phyloP scores from a whole-genome alignment of 345 rosid genomes.

The Citrus inodora region DNA sequence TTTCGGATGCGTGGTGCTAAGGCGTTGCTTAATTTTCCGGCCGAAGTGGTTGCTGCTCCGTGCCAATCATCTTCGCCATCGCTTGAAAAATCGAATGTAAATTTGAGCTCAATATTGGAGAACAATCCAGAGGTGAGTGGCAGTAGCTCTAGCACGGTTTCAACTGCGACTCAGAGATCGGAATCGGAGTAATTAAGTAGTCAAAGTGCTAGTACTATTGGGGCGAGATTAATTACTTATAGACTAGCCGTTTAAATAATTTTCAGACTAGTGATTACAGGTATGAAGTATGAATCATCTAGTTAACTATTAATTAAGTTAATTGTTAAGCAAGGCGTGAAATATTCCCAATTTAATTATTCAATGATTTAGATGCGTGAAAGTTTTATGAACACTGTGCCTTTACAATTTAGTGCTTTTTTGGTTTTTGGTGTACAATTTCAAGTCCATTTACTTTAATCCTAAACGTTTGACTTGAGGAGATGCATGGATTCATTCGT shows the following conservation, averaged over 20 bases:
- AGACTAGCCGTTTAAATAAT: neutral
- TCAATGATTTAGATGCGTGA: neutral
- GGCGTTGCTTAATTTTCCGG: conserved; percentile 66
- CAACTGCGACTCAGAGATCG: conserved; percentile 13
- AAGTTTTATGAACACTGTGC: neutral
- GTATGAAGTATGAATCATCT: no score
- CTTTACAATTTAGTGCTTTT: neutral
- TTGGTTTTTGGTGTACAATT: neutral
- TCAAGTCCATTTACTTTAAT: neutral
- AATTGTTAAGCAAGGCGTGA: neutral
- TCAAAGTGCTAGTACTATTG: neutral
- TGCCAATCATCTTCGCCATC: neutral
- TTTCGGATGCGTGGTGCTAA: conserved; percentile 59
- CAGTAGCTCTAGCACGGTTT: conserved; percentile 9
- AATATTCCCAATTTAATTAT: neutral
- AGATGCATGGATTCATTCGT: neutral
- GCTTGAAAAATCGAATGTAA: neutral
- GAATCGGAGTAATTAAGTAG: conserved; percentile 24
- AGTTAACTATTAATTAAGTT: no score
- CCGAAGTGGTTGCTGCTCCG: conserved; percentile 25
- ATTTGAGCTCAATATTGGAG: neutral
- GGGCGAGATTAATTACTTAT: neutral
- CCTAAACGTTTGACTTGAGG: neutral
- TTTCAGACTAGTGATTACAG: neutral
- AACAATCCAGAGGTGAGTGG: conserved; percentile 12